A percentile compares a stretch with the other conserved stretches of the same genome.
These are phyloP conservation scores for Sugiyamaella lignohabitans DNA, from an alignment of 805 yeast species.

Conservation along the genomic window DNA sequence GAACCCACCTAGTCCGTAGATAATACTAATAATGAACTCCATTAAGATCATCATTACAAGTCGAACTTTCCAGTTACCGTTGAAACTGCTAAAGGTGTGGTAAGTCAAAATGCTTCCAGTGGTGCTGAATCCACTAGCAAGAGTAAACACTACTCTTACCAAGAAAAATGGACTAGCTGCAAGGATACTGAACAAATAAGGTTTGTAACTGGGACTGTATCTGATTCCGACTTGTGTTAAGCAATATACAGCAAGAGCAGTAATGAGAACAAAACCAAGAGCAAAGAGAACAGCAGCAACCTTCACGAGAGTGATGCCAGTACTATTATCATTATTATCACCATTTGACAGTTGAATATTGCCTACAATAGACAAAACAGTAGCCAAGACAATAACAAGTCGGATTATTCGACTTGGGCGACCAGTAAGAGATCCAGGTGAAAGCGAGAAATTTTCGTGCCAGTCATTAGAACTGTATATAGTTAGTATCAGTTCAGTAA, in stretches of 20 bases:
- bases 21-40: conserved; percentile 66
- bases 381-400: conserved; percentile 3
- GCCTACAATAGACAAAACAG: conserved; percentile 11
- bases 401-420: conserved; percentile 1
- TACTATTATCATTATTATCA: not conserved
- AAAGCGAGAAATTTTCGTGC: not conserved
- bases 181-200: conserved; percentile 5
- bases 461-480: not conserved
- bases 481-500: not conserved
- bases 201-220: conserved; percentile 3
- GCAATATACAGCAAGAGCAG: conserved; percentile 5
- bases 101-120: not conserved
- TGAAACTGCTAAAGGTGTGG: conserved; percentile 12
- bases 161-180: conserved; percentile 12
- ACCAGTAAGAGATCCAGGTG: not conserved
- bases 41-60: conserved; percentile 75
- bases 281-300: conserved; percentile 7
- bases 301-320: conserved; percentile 5
- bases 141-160: conserved; percentile 8
- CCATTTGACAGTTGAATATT: not conserved
- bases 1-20: conserved; percentile 12
- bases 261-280: conserved; percentile 1
- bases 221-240: not conserved
- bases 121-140: conserved; percentile 7
- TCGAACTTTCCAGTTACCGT: conserved; percentile 46